Conservation (phyloP, 2,329 filamentous ascomycete species). For the Fusarium nygamai region DNA sequence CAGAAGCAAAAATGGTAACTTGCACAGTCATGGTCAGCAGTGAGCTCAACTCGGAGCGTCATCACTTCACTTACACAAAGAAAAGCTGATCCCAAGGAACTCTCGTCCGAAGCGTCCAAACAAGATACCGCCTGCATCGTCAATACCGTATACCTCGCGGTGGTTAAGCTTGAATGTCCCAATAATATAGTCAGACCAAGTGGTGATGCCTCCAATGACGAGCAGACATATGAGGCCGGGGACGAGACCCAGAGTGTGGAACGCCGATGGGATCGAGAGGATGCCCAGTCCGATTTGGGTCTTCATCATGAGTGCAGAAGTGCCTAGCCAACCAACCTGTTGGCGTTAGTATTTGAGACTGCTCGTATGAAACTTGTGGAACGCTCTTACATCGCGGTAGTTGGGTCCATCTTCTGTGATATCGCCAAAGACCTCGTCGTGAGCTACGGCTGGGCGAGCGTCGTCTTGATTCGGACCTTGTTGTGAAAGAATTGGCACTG, state of each 20-base stretch:
- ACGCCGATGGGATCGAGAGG: constrained; percentile 58
- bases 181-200: constrained; percentile 60
- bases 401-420: constrained; percentile 45
- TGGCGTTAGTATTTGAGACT: background rate
- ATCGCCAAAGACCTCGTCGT: constrained; percentile 47
- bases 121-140: constrained; percentile 60
- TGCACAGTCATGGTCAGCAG: background rate
- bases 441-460: background rate
- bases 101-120: constrained; percentile 59
- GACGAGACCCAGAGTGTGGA: constrained; percentile 57
- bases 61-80: constrained; percentile 43
- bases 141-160: constrained; percentile 62
- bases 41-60: too few relatives aligned
- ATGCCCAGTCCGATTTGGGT: constrained; percentile 58
- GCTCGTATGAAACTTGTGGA: background rate
- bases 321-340: constrained; percentile 56
- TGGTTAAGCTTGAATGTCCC: constrained; percentile 62
- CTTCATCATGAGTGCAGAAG: constrained; percentile 58
- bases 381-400: constrained; percentile 42
- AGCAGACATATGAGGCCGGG: constrained; percentile 58
- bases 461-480: background rate
- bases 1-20: constrained; percentile 35
- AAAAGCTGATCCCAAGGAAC: constrained; percentile 50
- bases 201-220: constrained; percentile 55
- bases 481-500: background rate